These are phyloP conservation scores for Leccinum incarnatum DNA, from an alignment of 768 basidiomycete genomes.

Conservation along the genomic window DNA sequence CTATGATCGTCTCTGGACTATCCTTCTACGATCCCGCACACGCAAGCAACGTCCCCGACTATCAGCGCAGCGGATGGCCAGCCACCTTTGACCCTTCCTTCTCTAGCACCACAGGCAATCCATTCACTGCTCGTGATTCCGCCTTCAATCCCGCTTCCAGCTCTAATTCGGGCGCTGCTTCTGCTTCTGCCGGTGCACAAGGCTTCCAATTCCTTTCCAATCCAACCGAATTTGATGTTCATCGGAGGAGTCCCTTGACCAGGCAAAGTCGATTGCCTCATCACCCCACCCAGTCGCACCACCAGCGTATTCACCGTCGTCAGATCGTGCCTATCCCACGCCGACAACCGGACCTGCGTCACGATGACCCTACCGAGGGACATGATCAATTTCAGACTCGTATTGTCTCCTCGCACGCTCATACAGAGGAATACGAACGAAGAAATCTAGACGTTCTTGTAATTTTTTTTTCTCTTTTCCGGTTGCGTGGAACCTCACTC, in stretches of 20 bases:
- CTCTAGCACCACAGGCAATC: background rate
- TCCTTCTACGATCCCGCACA: constrained; percentile 53
- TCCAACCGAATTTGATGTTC: background rate
- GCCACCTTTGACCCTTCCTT: constrained; percentile 15
- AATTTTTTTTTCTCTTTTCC: background rate
- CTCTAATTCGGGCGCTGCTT: background rate
- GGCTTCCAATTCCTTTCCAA: constrained; percentile 1
- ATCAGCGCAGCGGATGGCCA: constrained; percentile 38
- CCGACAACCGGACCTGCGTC: background rate
- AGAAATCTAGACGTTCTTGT: constrained; percentile 8
- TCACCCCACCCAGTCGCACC: background rate
- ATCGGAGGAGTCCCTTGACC: background rate
- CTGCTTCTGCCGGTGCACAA: background rate
- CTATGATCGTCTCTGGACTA: constrained; percentile 55
- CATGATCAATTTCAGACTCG: background rate
- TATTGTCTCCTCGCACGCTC: background rate
- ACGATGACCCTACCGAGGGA: background rate
- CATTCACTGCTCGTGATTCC: background rate
- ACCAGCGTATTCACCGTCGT: constrained; percentile 6
- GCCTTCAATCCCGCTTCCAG: background rate
- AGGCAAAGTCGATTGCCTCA: background rate
- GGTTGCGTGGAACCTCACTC: background rate
- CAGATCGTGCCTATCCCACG: constrained; percentile 13
- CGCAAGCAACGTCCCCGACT: constrained; percentile 34
- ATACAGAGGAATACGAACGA: constrained; percentile 4